phyloP scores from a whole-genome alignment of 2,329 filamentous ascomycete species.

The Cordyceps farinosa region DNA sequence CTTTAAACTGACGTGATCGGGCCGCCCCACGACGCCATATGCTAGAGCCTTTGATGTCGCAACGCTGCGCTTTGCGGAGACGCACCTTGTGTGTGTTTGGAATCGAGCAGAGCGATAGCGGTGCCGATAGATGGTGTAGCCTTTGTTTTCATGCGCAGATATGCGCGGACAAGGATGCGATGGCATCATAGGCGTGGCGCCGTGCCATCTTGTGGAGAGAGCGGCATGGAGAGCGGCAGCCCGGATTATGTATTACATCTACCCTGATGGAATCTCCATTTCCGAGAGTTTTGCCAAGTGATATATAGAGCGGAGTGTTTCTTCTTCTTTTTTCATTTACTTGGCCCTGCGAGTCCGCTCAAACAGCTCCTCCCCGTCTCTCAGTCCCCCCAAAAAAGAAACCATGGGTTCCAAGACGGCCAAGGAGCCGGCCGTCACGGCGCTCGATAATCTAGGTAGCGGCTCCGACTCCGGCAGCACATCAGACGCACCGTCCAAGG shows the following conservation, averaged over 20 bases:
- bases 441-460: conserved; percentile 3
- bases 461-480: conserved; percentile 11
- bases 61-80: background rate
- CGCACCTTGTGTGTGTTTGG: too few species aligned
- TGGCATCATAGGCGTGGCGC: conserved; percentile 9
- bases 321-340: too few species aligned
- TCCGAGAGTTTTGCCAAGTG: too few species aligned
- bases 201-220: background rate
- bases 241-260: background rate
- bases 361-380: too few species aligned
- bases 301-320: too few species aligned
- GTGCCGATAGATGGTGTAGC: too few species aligned
- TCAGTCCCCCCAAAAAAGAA: too few species aligned
- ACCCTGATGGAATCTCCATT: background rate
- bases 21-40: conserved; percentile 17
- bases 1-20: conserved; percentile 15
- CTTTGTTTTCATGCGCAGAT: background rate
- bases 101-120: too few species aligned
- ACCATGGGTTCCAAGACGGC: background rate
- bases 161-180: conserved; percentile 6
- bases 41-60: background rate
- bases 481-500: conserved; percentile 1
- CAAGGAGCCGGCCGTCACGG: conserved; percentile 2
- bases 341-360: too few species aligned
- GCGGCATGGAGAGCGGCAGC: background rate